These are phyloP conservation scores for Lizonia empirigonia DNA, from an alignment of 2,329 filamentous ascomycete species.

Conservation along the genomic window DNA sequence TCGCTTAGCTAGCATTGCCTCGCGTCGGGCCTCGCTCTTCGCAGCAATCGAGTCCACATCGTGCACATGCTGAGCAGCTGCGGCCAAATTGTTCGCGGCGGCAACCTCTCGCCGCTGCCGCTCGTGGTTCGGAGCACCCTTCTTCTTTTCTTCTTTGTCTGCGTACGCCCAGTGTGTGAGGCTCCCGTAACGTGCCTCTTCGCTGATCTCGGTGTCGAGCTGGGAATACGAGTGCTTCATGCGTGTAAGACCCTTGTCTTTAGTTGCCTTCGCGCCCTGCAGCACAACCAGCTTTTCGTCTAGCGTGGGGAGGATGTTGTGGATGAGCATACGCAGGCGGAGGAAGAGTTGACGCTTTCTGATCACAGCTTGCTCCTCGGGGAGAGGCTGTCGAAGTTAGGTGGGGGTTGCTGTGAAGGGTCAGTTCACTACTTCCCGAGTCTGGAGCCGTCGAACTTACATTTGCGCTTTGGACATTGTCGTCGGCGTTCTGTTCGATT, in stretches of 20 bases:
- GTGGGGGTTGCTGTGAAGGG: conserved; percentile 33
- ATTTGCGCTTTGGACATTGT: conserved; percentile 48
- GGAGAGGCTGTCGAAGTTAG: conserved; percentile 36
- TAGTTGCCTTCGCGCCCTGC: conserved; percentile 85
- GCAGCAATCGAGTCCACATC: conserved; percentile 80
- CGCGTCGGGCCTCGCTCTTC: conserved; percentile 84
- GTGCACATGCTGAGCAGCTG: conserved; percentile 75
- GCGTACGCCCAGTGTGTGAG: conserved; percentile 94
- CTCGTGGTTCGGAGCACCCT: conserved; percentile 67
- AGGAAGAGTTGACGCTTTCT: conserved; percentile 76
- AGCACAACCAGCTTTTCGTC: conserved; percentile 99
- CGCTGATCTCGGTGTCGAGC: conserved; percentile 87
- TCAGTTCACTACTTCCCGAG: conserved; percentile 25
- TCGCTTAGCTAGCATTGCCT: conserved; percentile 77
- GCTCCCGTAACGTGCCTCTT: conserved; percentile 92
- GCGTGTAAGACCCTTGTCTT: conserved; percentile 81
- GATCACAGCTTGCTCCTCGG: conserved; percentile 59
- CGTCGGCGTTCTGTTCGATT: conserved; percentile 35
- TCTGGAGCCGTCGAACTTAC: conserved; percentile 47
- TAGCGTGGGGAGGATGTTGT: conserved; percentile 84
- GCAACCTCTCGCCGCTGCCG: conserved; percentile 79
- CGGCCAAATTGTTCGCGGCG: conserved; percentile 68
- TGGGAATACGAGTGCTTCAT: conserved; percentile 87
- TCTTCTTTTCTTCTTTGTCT: conserved; percentile 69
- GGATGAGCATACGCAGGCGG: conserved; percentile 76